Conservation (phyloP, 129 eudicot genomes). For the Artemisia tridentata region DNA sequence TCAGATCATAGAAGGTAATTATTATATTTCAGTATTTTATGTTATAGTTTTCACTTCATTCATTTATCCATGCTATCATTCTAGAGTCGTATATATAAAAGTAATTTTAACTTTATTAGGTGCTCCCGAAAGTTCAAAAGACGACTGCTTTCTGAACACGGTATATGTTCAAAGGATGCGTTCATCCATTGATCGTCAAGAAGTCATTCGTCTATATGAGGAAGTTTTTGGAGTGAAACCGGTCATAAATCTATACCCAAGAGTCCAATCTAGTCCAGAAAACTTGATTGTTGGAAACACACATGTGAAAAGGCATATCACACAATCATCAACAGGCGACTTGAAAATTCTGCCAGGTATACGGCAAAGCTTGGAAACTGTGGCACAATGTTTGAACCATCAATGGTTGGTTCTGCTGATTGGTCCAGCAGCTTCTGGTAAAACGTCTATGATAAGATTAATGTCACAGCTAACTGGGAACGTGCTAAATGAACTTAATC, state of each 20-base stretch:
- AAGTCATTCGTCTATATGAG: slow-evolving; percentile 63
- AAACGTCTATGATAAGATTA: slow-evolving; percentile 75
- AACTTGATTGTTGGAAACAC: slow-evolving; percentile 53
- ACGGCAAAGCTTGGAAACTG: slow-evolving; percentile 72
- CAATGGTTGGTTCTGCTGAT: slow-evolving; percentile 86
- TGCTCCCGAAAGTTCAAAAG: slow-evolving; percentile 53
- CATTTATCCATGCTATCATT: slow-evolving; percentile 6
- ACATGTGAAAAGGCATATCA: slow-evolving; percentile 44
- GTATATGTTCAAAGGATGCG: slow-evolving; percentile 97
- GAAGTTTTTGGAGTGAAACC: slow-evolving; percentile 57
- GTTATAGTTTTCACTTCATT: not conserved
- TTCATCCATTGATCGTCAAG: slow-evolving; percentile 58
- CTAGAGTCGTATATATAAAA: not conserved
- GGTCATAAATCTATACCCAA: slow-evolving; percentile 53
- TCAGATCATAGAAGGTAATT: slow-evolving; percentile 62
- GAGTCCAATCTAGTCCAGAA: slow-evolving; percentile 55
- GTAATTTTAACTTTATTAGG: slow-evolving; percentile 38
- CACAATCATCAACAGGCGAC: slow-evolving; percentile 41
- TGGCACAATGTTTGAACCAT: slow-evolving; percentile 63
- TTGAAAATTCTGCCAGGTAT: slow-evolving; percentile 66
- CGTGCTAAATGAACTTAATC: slow-evolving; percentile 75
- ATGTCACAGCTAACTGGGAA: slow-evolving; percentile 81
- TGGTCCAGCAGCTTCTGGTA: slow-evolving; percentile 93
- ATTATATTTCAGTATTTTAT: not conserved
- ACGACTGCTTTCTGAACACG: slow-evolving; percentile 67